Evolutionary conservation across 805 yeast species (phyloP).

Genomic region (Lipomyces starkeyi): DNA sequence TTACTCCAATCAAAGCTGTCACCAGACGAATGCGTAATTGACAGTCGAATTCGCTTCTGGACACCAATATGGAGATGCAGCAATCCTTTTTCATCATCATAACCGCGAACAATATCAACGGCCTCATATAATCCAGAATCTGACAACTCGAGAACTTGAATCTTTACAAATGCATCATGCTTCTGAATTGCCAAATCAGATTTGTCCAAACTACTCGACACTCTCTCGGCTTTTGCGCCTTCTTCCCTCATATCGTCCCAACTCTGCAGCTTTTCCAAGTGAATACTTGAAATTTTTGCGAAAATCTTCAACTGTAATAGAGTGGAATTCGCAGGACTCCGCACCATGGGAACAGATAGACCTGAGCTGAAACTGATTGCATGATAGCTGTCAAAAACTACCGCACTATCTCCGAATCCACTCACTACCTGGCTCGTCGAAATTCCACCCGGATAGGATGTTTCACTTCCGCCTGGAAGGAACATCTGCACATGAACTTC

Average conservation of each 20-base stretch:
- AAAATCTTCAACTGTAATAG: conserved; percentile 30
- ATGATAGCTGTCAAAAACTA: conserved; percentile 29
- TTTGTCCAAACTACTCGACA: not conserved
- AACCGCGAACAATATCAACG: conserved; percentile 24
- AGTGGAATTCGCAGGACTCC: conserved; percentile 8
- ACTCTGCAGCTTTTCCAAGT: conserved; percentile 38
- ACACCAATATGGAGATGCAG: conserved; percentile 30
- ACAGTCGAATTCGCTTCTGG: conserved; percentile 31
- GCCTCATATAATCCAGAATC: conserved; percentile 35
- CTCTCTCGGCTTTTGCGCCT: not conserved
- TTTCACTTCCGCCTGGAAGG: conserved; percentile 14
- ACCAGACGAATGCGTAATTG: conserved; percentile 35
- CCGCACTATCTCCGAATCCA: conserved; percentile 35
- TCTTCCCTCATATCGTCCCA: conserved; percentile 41
- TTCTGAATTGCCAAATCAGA: conserved; percentile 6
- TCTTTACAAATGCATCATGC: conserved; percentile 34
- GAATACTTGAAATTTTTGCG: conserved; percentile 32
- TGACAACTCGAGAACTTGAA: conserved; percentile 31
- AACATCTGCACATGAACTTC: conserved; percentile 38
- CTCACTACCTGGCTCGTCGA: conserved; percentile 31
- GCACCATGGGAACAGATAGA: not conserved
- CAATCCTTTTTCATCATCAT: conserved; percentile 26
- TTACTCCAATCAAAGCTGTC: conserved; percentile 36
- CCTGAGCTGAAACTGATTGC: conserved; percentile 20
- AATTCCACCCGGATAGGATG: conserved; percentile 26